Evolutionary conservation across 257 asterid genomes (phyloP), one percentile per base, ranked within the genome.

Genomic region (Verbena officinalis): DNA sequence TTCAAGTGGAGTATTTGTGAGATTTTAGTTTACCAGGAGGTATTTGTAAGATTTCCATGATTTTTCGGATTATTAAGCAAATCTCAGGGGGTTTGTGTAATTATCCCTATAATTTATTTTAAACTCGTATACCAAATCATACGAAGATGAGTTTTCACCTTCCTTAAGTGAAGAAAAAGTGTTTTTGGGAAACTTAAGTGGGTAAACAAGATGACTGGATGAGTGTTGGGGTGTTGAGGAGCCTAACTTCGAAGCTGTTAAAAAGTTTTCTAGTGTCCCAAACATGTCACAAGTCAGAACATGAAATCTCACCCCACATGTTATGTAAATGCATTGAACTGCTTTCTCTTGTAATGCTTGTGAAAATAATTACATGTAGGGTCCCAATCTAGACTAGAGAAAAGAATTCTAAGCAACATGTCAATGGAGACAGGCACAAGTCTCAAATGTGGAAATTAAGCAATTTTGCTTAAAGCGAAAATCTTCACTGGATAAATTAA

Each of bases 241-340:
- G 56, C 57, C 64, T 36, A 60, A 57, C 48, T 57, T 51, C 68
- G 64, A 49, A 30, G 46, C 24, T 63, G 21, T 55, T 20, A 2
- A 42, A 62, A 64, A 16, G 52, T 16, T 24, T 48, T 56, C 7
- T 9, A 27, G 31, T 73, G 78, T 69, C 56, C 74, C 57, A 36
- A 73, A 67, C 74, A 73, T 66, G 73, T 65, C 69, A 49, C 34
- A 49, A 43, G 56, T 23, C 52, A 55, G 65, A 66, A 53, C 71
- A 65, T 44, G 63, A 39, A 46, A 39, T 66, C 19, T 43, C 57
- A 75, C 44, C 61, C 63, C 80, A 65, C 79, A 74, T 68, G 75
- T 50, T 20, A 46, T 68, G 53, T 64, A 58, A 64, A 44, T 69
- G 59, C 49, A 69, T 43, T 60, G 61, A 65, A 60, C 34, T 59